Percentiles rank a stretch among this genome's conserved stretches.
phyloP scores from a whole-genome alignment of 2,329 filamentous ascomycete genomes.

The Hortaea sp. region DNA sequence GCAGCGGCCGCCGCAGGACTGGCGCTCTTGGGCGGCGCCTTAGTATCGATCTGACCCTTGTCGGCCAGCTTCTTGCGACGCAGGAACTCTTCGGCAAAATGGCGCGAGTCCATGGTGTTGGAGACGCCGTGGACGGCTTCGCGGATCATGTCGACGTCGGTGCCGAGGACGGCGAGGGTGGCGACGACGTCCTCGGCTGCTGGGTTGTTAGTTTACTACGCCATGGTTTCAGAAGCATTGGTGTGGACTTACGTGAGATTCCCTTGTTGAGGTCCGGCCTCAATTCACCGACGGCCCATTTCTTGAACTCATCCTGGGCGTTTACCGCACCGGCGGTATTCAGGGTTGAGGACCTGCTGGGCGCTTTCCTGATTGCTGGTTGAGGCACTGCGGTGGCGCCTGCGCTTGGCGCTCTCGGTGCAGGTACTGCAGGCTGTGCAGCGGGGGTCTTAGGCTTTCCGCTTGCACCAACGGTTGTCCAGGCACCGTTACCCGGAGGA shows the following conservation, averaged over 20 bases:
- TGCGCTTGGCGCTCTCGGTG: conserved; percentile 38
- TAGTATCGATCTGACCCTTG: conserved; percentile 72
- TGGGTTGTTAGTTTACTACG: neutral
- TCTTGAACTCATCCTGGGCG: conserved; percentile 85
- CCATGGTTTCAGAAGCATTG: neutral
- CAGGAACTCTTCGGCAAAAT: conserved; percentile 90
- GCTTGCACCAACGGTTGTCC: conserved; percentile 90
- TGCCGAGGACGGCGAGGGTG: conserved; percentile 63
- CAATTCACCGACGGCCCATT: conserved; percentile 78
- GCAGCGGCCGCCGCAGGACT: conserved; percentile 38
- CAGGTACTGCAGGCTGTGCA: conserved; percentile 36
- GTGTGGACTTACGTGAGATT: conserved; percentile 52
- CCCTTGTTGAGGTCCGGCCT: conserved; percentile 59
- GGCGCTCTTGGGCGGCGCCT: conserved; percentile 37
- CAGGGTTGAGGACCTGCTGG: conserved; percentile 46
- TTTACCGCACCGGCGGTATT: conserved; percentile 42
- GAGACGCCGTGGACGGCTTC: conserved; percentile 83
- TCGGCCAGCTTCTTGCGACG: conserved; percentile 88
- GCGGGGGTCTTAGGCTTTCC: conserved; percentile 78
- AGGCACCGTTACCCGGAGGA: conserved; percentile 58
- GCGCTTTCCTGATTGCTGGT: conserved; percentile 20
- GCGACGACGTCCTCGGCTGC: conserved; percentile 72
- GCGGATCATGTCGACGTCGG: conserved; percentile 71
- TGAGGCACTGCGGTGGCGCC: conserved; percentile 27
- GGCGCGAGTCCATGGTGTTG: conserved; percentile 80